These are phyloP conservation scores for Fusarium keratoplasticum DNA, from an alignment of 2,329 filamentous ascomycete species.

Conservation along the genomic window DNA sequence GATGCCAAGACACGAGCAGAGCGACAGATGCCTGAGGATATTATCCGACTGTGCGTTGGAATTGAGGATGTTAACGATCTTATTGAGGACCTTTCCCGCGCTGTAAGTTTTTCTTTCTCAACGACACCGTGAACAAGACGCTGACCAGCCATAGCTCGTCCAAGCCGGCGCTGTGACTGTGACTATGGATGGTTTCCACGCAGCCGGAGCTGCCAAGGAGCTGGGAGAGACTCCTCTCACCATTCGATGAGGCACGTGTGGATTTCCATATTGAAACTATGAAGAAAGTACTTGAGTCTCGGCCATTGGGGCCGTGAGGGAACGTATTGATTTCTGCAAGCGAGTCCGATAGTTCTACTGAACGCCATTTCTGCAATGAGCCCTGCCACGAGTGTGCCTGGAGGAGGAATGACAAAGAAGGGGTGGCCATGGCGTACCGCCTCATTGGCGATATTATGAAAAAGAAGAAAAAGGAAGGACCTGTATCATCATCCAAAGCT, in stretches of 20 bases:
- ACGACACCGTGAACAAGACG: background rate
- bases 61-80: slow-evolving; percentile 94
- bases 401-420: background rate
- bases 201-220: slow-evolving; percentile 55
- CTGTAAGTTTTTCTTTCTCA: slow-evolving; percentile 71
- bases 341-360: slow-evolving; percentile 23
- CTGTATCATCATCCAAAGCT: slow-evolving; percentile 39
- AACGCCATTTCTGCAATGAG: slow-evolving; percentile 12
- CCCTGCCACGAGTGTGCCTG: background rate
- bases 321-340: slow-evolving; percentile 33
- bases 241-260: slow-evolving; percentile 23
- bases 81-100: slow-evolving; percentile 90
- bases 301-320: background rate
- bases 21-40: slow-evolving; percentile 93
- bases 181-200: slow-evolving; percentile 84
- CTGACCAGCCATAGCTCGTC: slow-evolving; percentile 73
- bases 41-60: slow-evolving; percentile 94
- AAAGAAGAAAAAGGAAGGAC: slow-evolving; percentile 16
- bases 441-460: slow-evolving; percentile 9
- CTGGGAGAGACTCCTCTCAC: slow-evolving; percentile 47
- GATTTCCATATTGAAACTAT: background rate
- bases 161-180: slow-evolving; percentile 94
- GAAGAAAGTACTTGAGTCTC: background rate
- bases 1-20: slow-evolving; percentile 92
- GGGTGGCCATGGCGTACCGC: background rate